Percentiles rank a stretch among this genome's conserved stretches.
Conservation (phyloP, 2,329 filamentous ascomycete genomes). For the Alternaria alternata region DNA sequence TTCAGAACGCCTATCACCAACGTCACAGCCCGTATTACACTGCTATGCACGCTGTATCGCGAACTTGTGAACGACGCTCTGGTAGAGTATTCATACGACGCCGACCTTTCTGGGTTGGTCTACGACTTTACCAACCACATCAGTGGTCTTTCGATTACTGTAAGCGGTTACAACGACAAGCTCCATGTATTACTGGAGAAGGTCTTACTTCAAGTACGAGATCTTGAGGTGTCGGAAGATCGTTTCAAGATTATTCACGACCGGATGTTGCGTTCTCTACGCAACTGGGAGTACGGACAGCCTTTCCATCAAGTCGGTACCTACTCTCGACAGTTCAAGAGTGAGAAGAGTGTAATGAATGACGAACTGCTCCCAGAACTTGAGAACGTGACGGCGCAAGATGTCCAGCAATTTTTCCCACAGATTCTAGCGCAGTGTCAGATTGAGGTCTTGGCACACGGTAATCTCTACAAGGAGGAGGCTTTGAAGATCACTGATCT, state of each 20-base stretch:
- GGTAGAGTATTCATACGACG: conserved; percentile 94
- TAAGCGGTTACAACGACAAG: conserved; percentile 97
- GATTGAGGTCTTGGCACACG: conserved; percentile 87
- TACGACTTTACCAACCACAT: conserved; percentile 79
- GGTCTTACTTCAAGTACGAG: conserved; percentile 82
- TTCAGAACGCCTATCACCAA: conserved; percentile 81
- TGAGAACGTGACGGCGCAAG: conserved; percentile 74
- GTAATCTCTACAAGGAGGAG: conserved; percentile 94
- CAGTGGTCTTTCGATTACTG: conserved; percentile 77
- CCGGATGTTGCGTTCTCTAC: conserved; percentile 75
- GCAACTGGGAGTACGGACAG: conserved; percentile 87
- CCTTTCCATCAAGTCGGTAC: conserved; percentile 89
- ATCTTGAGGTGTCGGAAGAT: conserved; percentile 83
- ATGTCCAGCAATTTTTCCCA: conserved; percentile 79
- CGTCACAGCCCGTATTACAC: conserved; percentile 77
- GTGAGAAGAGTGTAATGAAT: conserved; percentile 78
- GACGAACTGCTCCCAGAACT: conserved; percentile 83
- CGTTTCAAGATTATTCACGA: conserved; percentile 94
- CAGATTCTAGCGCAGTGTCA: conserved; percentile 84
- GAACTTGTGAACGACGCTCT: conserved; percentile 88
- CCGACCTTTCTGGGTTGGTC: conserved; percentile 86
- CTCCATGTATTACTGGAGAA: conserved; percentile 89
- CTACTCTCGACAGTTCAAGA: conserved; percentile 81
- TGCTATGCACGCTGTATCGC: conserved; percentile 81
- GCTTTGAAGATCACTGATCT: conserved; percentile 84